Base-by-base conservation (phyloP, 345 rosid genomes). In the Hibiscus tridactylites region DNA sequence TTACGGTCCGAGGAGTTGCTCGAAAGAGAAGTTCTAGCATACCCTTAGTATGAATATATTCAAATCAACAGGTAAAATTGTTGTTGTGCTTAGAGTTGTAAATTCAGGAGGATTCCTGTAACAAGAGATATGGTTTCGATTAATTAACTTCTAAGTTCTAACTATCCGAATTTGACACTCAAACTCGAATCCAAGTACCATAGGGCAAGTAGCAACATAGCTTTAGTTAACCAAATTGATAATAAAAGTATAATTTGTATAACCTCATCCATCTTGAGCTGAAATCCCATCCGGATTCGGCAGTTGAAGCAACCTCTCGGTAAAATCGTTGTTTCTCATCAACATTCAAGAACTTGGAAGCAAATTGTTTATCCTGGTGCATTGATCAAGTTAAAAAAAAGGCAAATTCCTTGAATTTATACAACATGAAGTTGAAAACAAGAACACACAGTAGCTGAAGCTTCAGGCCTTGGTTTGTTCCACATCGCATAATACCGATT, bases 251-350 rank as follows among this genome's bases (percentile, higher is more conserved):
- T 24, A 6, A 59, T 28, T 24, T 56, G 59, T 13, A 13, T 56
- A 71, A 88, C 97, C 96, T 92, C 98, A 92, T 92, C 99, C 98
- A 96, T 79, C 96, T 84, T 24, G 92, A 78, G 80, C 95, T 87
- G 75, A 96, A 96, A 80, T 92, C 99, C 83, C 88, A 87, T 68
- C 99, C 98, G 26, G 97, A 83, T 90, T 92, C 99, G 80, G 97
- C 97, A 69, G 89, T 65, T 0, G 99, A 83, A 29, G 98, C 98
- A 68, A 92, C 0, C 61, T 92, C 87, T 24, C 89, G 83, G 79
- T 87, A 88, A 71, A 96, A 86, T 54, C 74, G 78, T 68, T 83
- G 87, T 79, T 82, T 90, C 81, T 88, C 90, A 66, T 73, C 71
- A 72, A 29, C 17, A 68, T 21, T 82, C 10, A 57, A 28, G 17